These are phyloP conservation scores for Talaromyces thailandensis DNA, from an alignment of 495 filamentous ascomycete genomes.

Conservation along the genomic window DNA sequence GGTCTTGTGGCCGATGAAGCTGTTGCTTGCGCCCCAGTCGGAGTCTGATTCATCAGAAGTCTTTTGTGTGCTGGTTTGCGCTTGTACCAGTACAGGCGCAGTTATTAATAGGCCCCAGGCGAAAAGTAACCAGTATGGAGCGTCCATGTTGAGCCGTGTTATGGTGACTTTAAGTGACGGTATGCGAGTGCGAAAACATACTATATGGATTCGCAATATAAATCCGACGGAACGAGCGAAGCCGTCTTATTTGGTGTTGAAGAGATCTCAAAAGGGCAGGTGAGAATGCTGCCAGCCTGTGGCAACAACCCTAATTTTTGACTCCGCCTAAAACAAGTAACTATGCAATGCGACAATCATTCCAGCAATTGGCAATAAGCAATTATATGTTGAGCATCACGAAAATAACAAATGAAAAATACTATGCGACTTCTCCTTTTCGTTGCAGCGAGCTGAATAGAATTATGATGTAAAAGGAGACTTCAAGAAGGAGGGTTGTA, in stretches of 20 bases:
- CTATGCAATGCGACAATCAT: background rate
- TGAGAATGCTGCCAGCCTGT: background rate
- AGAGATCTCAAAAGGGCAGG: background rate
- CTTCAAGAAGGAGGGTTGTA: background rate
- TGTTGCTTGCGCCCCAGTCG: background rate
- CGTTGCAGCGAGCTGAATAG: background rate
- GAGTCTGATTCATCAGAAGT: background rate
- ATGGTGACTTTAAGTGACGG: background rate
- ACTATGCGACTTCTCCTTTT: background rate
- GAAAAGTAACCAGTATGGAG: background rate
- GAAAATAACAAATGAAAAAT: background rate
- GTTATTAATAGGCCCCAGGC: background rate
- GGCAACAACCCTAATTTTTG: background rate
- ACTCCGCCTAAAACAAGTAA: background rate
- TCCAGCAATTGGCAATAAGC: background rate
- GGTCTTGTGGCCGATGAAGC: constrained; percentile 9
- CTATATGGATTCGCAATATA: background rate
- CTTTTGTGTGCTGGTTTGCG: background rate
- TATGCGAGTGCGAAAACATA: background rate
- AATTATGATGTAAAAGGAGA: background rate
- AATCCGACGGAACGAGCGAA: too few relatives aligned
- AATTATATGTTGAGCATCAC: background rate
- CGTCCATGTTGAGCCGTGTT: background rate
- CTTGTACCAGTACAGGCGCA: background rate
- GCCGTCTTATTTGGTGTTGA: background rate